Conservation (phyloP, 768 basidiomycete genomes). For the Kondoa malvinella region DNA sequence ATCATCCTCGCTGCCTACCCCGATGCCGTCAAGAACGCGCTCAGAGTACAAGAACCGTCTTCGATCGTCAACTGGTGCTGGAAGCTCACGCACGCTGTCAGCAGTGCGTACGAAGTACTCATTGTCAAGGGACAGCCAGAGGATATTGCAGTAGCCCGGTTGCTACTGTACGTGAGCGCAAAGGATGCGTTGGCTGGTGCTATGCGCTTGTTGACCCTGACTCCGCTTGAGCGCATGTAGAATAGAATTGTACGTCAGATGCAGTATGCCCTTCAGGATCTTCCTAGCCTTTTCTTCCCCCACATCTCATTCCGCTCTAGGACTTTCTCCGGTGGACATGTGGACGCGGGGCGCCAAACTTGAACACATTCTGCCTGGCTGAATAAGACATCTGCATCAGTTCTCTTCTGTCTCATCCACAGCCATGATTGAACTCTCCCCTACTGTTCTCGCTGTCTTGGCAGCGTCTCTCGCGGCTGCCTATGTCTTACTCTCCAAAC, state of each 20-base stretch:
- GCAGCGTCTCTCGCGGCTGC: background rate
- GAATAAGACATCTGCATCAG: background rate
- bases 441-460: background rate
- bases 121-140: conserved; percentile 61
- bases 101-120: conserved; percentile 78
- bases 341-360: too few relatives aligned
- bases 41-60: conserved; percentile 72
- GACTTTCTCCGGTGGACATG: too few relatives aligned
- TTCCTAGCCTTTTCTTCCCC: too few relatives aligned
- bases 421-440: background rate
- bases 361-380: too few relatives aligned
- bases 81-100: conserved; percentile 65
- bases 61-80: conserved; percentile 82
- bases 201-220: conserved; percentile 71
- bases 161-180: conserved; percentile 78
- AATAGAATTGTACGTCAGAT: background rate
- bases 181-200: conserved; percentile 74
- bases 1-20: conserved; percentile 81
- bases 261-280: too few relatives aligned
- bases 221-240: conserved; percentile 84
- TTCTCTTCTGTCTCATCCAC: background rate
- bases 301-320: background rate
- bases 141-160: conserved; percentile 64
- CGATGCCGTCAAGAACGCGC: conserved; percentile 68
- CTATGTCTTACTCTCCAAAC: background rate